Percentiles rank a stretch among this genome's conserved stretches.
Evolutionary conservation across 2,329 filamentous ascomycete species (phyloP).

Genomic region (Endothia cerciana): DNA sequence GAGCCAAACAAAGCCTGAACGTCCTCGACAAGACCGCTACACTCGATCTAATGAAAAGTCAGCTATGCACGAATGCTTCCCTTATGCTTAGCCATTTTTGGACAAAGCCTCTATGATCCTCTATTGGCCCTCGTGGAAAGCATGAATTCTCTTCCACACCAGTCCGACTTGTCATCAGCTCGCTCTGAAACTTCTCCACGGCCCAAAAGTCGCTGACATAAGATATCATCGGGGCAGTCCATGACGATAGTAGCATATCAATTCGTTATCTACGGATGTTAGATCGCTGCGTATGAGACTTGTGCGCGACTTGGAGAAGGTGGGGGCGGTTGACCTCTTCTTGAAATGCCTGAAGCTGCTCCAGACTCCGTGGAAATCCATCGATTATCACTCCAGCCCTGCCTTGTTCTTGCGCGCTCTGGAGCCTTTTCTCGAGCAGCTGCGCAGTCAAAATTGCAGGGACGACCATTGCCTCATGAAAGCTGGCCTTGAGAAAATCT

Average conservation of each 20-base stretch:
- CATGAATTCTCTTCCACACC: background rate
- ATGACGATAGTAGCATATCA: background rate
- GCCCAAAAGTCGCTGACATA: background rate
- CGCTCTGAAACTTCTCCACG: background rate
- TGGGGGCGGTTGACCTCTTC: background rate
- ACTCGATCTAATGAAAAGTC: no score
- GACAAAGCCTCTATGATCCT: background rate
- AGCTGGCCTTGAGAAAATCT: background rate
- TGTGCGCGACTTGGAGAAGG: no score
- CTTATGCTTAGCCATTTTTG: no score
- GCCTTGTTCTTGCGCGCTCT: conserved; percentile 1
- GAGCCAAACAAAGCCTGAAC: no score
- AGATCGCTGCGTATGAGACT: background rate
- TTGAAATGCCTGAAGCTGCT: background rate
- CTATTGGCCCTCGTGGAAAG: background rate
- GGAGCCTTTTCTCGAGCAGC: conserved; percentile 2
- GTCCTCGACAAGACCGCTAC: no score
- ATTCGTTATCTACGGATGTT: background rate
- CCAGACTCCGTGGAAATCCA: conserved; percentile 6
- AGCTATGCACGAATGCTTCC: no score
- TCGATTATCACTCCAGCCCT: conserved; percentile 1
- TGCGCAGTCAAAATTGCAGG: background rate
- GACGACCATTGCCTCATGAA: background rate
- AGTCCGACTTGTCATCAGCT: background rate
- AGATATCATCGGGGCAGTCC: background rate